These are phyloP conservation scores for Peronospora belbahrii DNA, from an alignment of 352 stramenopile genomes.

Conservation along the genomic window DNA sequence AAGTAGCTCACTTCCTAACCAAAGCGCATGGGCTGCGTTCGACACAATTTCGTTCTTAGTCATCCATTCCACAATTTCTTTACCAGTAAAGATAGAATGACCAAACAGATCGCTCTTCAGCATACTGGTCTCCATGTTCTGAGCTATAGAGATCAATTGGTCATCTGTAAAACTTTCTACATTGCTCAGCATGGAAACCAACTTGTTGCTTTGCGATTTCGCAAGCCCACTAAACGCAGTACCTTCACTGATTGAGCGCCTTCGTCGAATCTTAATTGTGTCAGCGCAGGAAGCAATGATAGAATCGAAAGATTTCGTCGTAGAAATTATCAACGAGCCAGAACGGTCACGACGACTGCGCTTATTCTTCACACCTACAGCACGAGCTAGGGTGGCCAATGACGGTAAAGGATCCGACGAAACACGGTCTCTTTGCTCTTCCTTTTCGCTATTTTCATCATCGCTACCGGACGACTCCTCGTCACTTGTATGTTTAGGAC, in stretches of 20 bases:
- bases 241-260: constrained; percentile 54
- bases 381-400: constrained; percentile 20
- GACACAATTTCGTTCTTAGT: constrained; percentile 70
- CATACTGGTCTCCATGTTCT: constrained; percentile 66
- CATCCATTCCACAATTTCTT: constrained; percentile 66
- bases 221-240: constrained; percentile 24
- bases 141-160: constrained; percentile 67
- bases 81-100: constrained; percentile 50
- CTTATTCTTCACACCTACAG: constrained; percentile 35
- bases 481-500: constrained; percentile 13
- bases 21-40: constrained; percentile 57
- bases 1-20: constrained; percentile 70
- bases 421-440: constrained; percentile 50
- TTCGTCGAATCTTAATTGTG: constrained; percentile 37
- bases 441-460: constrained; percentile 28
- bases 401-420: constrained; percentile 39
- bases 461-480: constrained; percentile 14
- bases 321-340: constrained; percentile 53
- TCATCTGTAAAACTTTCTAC: constrained; percentile 73
- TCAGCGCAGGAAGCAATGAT: constrained; percentile 54
- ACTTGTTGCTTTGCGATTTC: constrained; percentile 19
- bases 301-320: constrained; percentile 59
- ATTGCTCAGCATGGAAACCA: constrained; percentile 35
- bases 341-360: constrained; percentile 34
- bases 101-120: constrained; percentile 29